A percentile compares a stretch with the other conserved stretches of the same genome.
phyloP scores from a whole-genome alignment of 345 rosid genomes.

The Syzygium aqueum region DNA sequence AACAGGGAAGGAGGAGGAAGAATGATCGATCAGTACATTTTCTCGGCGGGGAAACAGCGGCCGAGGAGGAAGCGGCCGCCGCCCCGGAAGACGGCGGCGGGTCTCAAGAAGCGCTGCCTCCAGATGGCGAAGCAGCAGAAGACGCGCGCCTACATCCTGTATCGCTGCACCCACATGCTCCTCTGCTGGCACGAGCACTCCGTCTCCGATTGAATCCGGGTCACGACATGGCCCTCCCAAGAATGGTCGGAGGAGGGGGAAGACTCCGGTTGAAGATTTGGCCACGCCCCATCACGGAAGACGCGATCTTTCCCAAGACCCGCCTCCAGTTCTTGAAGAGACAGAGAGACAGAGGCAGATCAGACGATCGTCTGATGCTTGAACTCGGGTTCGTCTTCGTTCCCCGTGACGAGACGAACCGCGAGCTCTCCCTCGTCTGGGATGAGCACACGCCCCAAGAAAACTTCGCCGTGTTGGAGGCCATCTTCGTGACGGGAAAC shows the following conservation, averaged over 20 bases:
- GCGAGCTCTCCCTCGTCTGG: neutral
- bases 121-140: conserved; percentile 68
- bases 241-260: neutral
- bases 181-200: conserved; percentile 41
- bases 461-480: neutral
- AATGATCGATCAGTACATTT: neutral
- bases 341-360: neutral
- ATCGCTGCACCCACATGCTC: conserved; percentile 78
- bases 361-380: neutral
- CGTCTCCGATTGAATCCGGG: neutral
- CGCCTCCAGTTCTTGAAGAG: neutral
- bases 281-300: neutral
- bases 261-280: neutral
- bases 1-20: neutral
- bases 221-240: neutral
- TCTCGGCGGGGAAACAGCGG: conserved; percentile 12
- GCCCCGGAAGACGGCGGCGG: conserved; percentile 13
- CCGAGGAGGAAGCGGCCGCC: conserved; percentile 3
- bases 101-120: conserved; percentile 37
- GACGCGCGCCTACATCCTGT: conserved; percentile 66
- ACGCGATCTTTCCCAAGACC: neutral
- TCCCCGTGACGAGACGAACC: neutral
- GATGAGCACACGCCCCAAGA: neutral
- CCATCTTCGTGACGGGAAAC: neutral
- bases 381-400: neutral